A percentile compares a stretch with the other conserved stretches of the same genome.
phyloP scores from a whole-genome alignment of 306 rosid genomes.

The Sechiopsis laciniata region DNA sequence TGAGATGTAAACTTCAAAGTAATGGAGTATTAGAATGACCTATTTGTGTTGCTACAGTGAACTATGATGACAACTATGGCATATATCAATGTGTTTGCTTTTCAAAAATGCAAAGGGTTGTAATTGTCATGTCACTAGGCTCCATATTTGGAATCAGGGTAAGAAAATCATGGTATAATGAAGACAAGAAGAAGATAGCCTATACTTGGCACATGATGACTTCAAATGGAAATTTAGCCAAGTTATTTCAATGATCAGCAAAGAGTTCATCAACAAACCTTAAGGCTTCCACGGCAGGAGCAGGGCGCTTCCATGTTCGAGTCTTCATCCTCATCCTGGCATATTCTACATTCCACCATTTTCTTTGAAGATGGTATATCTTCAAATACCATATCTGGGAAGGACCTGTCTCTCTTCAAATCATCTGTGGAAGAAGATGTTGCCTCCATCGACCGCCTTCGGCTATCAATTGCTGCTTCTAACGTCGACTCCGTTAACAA shows the following conservation, averaged over 20 bases:
- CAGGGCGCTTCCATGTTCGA: conserved; percentile 94
- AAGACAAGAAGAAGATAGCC: neutral
- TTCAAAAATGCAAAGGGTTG: neutral
- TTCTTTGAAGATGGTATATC: conserved; percentile 38
- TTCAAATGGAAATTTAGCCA: neutral
- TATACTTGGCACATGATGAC: neutral
- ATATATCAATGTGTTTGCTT: conserved; percentile 1
- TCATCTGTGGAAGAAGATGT: conserved; percentile 44
- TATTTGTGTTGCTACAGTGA: neutral
- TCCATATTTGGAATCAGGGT: neutral
- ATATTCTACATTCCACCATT: conserved; percentile 78
- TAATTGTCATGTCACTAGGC: neutral
- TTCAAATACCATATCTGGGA: conserved; percentile 34
- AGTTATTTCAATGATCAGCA: neutral
- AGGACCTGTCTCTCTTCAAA: conserved; percentile 30
- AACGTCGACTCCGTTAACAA: conserved; percentile 87
- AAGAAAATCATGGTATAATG: conserved; percentile 1
- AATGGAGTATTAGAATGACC: neutral
- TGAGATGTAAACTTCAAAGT: neutral
- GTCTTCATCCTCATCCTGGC: conserved; percentile 92
- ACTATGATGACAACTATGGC: neutral
- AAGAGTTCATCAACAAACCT: conserved; percentile 40
- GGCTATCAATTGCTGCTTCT: conserved; percentile 81
- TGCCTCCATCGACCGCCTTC: conserved; percentile 52
- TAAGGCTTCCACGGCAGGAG: conserved; percentile 92